These are phyloP conservation scores for Daldinia concentrica DNA, from an alignment of 495 filamentous ascomycete species.

Conservation along the genomic window DNA sequence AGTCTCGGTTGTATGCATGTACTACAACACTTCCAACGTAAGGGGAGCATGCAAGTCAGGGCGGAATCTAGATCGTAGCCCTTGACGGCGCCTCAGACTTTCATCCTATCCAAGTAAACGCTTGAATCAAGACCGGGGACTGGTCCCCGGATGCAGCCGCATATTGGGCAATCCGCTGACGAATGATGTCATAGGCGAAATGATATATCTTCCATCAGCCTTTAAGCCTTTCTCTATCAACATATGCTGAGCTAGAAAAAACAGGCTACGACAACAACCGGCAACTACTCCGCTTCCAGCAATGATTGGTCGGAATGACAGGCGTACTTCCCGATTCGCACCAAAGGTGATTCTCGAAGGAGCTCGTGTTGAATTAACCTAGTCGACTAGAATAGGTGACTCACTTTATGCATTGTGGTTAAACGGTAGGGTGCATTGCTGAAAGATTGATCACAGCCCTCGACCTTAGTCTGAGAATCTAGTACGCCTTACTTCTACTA, in stretches of 20 bases:
- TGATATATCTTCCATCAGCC: constrained; percentile 22
- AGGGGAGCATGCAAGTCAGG: constrained; percentile 14
- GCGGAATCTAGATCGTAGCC: constrained; percentile 24
- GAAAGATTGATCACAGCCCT: constrained; percentile 12
- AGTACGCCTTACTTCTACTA: constrained; percentile 2
- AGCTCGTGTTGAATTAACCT: constrained; percentile 24
- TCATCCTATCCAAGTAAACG: not conserved
- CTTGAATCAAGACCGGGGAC: constrained; percentile 6
- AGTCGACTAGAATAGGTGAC: constrained; percentile 23
- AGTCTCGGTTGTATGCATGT: constrained; percentile 31
- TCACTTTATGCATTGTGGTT: constrained; percentile 21
- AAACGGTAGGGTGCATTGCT: constrained; percentile 15
- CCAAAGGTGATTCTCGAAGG: constrained; percentile 22
- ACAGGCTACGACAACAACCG: constrained; percentile 11
- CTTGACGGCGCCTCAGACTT: constrained; percentile 28
- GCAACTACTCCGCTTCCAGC: constrained; percentile 13
- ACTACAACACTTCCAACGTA: constrained; percentile 15
- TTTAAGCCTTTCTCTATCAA: constrained; percentile 20
- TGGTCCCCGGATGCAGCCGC: constrained; percentile 22
- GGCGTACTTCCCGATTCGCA: constrained; percentile 28
- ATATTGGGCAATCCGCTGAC: constrained; percentile 20
- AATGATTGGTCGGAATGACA: constrained; percentile 28
- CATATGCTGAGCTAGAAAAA: constrained; percentile 7
- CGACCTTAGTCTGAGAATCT: constrained; percentile 5
- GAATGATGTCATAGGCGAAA: constrained; percentile 42